Percentiles rank a stretch among this genome's conserved stretches.
phyloP scores from a whole-genome alignment of 2,329 filamentous ascomycete species.

The Colletotrichum chrysophilum region DNA sequence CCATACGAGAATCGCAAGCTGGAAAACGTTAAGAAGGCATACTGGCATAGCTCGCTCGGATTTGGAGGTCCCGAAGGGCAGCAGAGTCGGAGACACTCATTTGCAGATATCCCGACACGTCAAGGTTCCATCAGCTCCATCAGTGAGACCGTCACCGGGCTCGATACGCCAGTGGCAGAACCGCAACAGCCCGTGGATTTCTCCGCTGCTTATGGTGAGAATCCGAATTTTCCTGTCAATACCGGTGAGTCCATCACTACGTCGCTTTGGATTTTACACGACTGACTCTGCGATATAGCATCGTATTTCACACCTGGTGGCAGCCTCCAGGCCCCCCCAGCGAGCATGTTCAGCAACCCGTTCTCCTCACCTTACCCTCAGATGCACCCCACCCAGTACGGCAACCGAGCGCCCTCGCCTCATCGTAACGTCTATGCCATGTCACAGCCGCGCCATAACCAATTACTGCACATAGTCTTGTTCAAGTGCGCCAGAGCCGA shows the following conservation, averaged over 20 bases:
- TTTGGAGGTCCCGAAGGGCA: slow-evolving; percentile 69
- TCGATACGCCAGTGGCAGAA: slow-evolving; percentile 53
- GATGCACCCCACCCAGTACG: slow-evolving; percentile 46
- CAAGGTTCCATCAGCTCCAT: slow-evolving; percentile 69
- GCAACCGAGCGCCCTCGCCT: slow-evolving; percentile 62
- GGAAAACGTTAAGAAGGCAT: slow-evolving; percentile 69
- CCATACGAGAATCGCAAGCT: slow-evolving; percentile 66
- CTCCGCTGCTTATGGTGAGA: slow-evolving; percentile 43
- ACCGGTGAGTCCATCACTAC: slow-evolving; percentile 39
- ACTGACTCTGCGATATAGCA: slow-evolving; percentile 34
- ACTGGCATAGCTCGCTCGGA: slow-evolving; percentile 75
- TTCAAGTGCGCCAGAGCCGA: slow-evolving; percentile 97
- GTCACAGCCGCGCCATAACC: slow-evolving; percentile 66
- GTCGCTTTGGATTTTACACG: background rate
- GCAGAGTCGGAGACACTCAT: slow-evolving; percentile 81
- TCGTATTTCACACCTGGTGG: slow-evolving; percentile 42
- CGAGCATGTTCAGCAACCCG: slow-evolving; percentile 42
- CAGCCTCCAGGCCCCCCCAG: slow-evolving; percentile 35
- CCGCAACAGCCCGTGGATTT: slow-evolving; percentile 48
- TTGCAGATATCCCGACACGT: slow-evolving; percentile 71
- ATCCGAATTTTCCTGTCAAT: slow-evolving; percentile 39
- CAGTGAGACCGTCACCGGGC: slow-evolving; percentile 52
- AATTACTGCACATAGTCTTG: slow-evolving; percentile 84
- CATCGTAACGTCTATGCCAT: slow-evolving; percentile 67
- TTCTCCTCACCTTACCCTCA: slow-evolving; percentile 52